phyloP scores from a whole-genome alignment of 129 eudicot species.

The Scalesia atractyloides region DNA sequence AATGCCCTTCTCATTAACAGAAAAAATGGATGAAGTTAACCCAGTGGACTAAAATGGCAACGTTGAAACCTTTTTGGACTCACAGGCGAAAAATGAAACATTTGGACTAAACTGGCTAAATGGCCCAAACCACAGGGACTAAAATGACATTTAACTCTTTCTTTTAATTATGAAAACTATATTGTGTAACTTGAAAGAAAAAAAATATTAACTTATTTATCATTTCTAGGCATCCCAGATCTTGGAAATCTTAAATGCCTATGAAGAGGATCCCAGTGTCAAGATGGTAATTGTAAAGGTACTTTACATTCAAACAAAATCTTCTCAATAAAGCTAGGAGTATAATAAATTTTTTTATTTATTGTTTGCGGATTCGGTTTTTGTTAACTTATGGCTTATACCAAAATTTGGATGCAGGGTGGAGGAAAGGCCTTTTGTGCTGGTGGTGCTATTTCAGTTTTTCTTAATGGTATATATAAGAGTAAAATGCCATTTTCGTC shows the following conservation, averaged over 20 bases:
- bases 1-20: too few relatives aligned
- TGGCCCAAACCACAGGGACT: too few relatives aligned
- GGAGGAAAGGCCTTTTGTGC: conserved; percentile 95
- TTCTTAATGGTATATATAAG: conserved; percentile 53
- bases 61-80: too few relatives aligned
- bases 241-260: conserved; percentile 65
- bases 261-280: conserved; percentile 59
- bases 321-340: too few relatives aligned
- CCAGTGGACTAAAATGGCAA: too few relatives aligned
- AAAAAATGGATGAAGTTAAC: too few relatives aligned
- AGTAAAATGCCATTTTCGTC: too few relatives aligned
- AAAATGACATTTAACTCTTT: too few relatives aligned
- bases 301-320: not conserved
- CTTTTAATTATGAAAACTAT: too few relatives aligned
- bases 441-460: conserved; percentile 89
- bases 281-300: conserved; percentile 75
- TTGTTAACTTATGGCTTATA: not conserved
- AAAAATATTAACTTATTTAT: not conserved
- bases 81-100: too few relatives aligned
- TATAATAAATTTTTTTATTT: too few relatives aligned
- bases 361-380: not conserved
- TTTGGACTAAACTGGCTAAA: too few relatives aligned
- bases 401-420: conserved; percentile 42
- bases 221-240: conserved; percentile 55
- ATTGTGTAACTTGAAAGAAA: not conserved